Conservation (phyloP, 176 grass and related monocot genomes). For the Eleusine indica region DNA sequence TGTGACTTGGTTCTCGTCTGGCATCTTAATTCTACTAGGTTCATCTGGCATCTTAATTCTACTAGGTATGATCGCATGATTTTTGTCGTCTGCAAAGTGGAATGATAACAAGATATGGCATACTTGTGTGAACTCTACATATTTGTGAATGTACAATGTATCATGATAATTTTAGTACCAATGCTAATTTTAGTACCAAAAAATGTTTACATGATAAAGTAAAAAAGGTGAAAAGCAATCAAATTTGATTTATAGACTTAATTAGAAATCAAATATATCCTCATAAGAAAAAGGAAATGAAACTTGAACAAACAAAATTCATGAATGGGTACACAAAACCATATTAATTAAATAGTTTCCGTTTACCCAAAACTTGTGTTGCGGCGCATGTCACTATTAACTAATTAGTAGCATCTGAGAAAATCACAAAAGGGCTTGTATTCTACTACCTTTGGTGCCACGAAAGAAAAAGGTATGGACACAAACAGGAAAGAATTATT, state of each 20-base stretch:
- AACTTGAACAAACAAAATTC: not conserved
- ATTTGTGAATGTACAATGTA: not conserved
- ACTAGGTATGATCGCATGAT: not conserved
- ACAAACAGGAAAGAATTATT: slow-evolving; percentile 11
- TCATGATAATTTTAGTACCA: not conserved
- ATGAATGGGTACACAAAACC: not conserved
- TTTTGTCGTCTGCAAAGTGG: too few species aligned
- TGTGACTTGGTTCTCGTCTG: too few species aligned
- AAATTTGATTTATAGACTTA: not conserved
- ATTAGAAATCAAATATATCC: too few species aligned
- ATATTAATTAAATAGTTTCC: not conserved
- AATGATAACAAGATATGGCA: not conserved
- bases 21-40: not conserved
- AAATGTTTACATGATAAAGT: not conserved
- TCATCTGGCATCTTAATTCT: too few species aligned
- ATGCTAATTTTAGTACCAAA: not conserved
- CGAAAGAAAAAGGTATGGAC: slow-evolving; percentile 32
- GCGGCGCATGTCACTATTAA: not conserved
- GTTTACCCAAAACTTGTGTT: not conserved
- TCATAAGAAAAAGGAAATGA: not conserved
- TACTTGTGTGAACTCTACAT: not conserved
- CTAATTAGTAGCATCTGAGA: not conserved
- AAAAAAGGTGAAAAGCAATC: not conserved
- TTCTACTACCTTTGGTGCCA: not conserved
- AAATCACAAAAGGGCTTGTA: not conserved